These are phyloP conservation scores for Rubia balearica DNA, from an alignment of 305 asterid genomes.

Conservation along the genomic window DNA sequence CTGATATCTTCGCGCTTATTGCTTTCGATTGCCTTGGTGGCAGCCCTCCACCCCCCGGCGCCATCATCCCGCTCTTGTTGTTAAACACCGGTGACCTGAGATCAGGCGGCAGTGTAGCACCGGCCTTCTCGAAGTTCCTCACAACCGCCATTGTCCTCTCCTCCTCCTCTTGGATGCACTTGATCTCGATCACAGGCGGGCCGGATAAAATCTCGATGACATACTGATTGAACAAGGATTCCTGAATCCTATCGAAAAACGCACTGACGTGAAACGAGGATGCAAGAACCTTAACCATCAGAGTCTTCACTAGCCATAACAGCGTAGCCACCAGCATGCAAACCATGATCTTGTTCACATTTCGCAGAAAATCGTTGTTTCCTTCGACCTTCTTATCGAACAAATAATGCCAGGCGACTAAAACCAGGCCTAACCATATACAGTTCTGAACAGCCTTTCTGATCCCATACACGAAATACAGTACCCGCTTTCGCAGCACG, in stretches of 20 bases:
- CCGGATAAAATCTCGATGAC: slow-evolving; percentile 56
- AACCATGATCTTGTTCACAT: slow-evolving; percentile 35
- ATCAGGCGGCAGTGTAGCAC: slow-evolving; percentile 75
- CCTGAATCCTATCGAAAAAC: slow-evolving; percentile 51
- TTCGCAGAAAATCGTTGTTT: slow-evolving; percentile 22
- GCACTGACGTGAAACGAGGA: slow-evolving; percentile 48
- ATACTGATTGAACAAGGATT: slow-evolving; percentile 44
- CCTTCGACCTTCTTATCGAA: slow-evolving; percentile 41
- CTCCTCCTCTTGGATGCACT: slow-evolving; percentile 52
- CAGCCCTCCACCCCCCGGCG: slow-evolving; percentile 34
- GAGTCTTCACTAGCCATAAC: slow-evolving; percentile 45
- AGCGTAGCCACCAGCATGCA: slow-evolving; percentile 43
- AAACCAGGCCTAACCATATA: slow-evolving; percentile 53
- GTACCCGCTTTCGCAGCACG: slow-evolving; percentile 37
- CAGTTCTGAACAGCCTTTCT: slow-evolving; percentile 50
- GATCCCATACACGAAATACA: slow-evolving; percentile 55
- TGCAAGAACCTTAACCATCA: slow-evolving; percentile 54
- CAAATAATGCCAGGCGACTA: slow-evolving; percentile 46
- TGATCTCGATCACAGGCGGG: slow-evolving; percentile 37
- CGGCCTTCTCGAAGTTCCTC: slow-evolving; percentile 67
- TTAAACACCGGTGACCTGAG: slow-evolving; percentile 36
- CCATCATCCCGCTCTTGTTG: slow-evolving; percentile 27
- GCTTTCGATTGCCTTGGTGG: slow-evolving; percentile 50
- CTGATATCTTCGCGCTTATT: slow-evolving; percentile 43
- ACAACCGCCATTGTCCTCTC: slow-evolving; percentile 65